Base-by-base conservation (phyloP, 768 basidiomycete genomes). In the Lepiota brunneoincarnata region DNA sequence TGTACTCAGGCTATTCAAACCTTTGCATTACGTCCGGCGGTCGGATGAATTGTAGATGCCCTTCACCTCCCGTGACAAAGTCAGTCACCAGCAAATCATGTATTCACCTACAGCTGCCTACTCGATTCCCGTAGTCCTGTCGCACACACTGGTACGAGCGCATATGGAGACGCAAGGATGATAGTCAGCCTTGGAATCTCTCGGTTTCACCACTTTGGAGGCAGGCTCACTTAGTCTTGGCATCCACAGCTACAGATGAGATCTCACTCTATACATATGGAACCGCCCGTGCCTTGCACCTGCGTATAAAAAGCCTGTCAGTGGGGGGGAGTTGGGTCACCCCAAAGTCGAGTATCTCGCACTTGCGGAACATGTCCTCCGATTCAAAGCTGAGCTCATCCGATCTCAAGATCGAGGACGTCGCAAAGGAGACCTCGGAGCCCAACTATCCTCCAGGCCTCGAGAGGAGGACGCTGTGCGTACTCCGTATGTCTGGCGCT, bases 401-500 rank as follows among this genome's bases (percentile, higher is more conserved):
- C 18, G 63, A 67, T 10, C 57, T 61, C 55, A 58, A 49, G 31
- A 43, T 56, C 21, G 62, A 61, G 40, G 65, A 63, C 42, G 51
- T 58, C 39, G 59, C 62, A 47, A 59, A 63, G 47, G 10, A 31
- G 26, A 47, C 42, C 15, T 14, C 26, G 20, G 59, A 58, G 45
- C 41, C 47, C 18, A n/a, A 36, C 1, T 59, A 61, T 56, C 56
- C 63, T 46, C 62, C 62, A 9, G 56, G 37, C 5, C 56, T 65
- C 41, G 61, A 63, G 28, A 60, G 40, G 48, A 61, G 55, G 42
- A 64, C 63, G 10, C 23, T 65, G 65, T 64, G 45, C 17, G 61
- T 56, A 31, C 20, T 20, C 14, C 38, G 44, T 4, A 31, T 21
- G 4, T 50, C 24, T 21, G 18, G 31, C 46, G 15, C 24, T 9